Conservation (phyloP, 768 basidiomycete genomes). For the Calocera viscosa region DNA sequence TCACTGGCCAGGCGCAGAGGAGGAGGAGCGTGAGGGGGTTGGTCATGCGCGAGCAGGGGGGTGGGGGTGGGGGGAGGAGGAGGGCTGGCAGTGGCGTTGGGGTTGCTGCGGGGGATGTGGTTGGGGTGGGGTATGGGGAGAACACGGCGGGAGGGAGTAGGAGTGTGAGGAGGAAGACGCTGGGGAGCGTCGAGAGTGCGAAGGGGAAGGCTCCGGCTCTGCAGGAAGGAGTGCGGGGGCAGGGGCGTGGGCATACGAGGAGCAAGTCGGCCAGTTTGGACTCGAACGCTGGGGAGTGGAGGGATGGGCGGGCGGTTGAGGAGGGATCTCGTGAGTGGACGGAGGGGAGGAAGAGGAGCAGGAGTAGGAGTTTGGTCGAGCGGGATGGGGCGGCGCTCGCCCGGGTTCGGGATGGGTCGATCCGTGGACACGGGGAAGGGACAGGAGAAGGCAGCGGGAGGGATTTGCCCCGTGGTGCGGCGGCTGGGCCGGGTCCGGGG, state of each 20-base stretch:
- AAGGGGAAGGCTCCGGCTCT: neutral
- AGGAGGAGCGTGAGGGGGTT: neutral
- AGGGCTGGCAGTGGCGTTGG: no score
- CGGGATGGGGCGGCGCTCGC: neutral
- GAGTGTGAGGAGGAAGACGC: neutral
- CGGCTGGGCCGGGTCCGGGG: neutral
- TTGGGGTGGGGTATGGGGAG: no score
- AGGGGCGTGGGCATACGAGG: neutral
- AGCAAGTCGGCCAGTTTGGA: neutral
- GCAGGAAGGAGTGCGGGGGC: neutral
- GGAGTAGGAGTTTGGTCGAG: neutral
- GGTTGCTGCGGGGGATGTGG: no score
- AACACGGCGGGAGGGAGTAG: neutral
- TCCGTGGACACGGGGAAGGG: neutral
- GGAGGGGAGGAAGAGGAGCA: neutral
- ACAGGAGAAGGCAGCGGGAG: no score
- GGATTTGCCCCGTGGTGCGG: neutral
- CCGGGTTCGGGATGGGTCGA: no score
- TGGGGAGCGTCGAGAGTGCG: neutral
- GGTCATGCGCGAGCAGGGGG: neutral
- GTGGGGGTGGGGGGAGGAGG: neutral
- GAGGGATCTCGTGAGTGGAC: neutral
- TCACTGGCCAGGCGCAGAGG: neutral
- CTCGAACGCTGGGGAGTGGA: no score
- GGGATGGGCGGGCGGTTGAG: no score